These are phyloP conservation scores for Camellia granthamiana DNA, from an alignment of 148 eudicot genomes.

Conservation along the genomic window DNA sequence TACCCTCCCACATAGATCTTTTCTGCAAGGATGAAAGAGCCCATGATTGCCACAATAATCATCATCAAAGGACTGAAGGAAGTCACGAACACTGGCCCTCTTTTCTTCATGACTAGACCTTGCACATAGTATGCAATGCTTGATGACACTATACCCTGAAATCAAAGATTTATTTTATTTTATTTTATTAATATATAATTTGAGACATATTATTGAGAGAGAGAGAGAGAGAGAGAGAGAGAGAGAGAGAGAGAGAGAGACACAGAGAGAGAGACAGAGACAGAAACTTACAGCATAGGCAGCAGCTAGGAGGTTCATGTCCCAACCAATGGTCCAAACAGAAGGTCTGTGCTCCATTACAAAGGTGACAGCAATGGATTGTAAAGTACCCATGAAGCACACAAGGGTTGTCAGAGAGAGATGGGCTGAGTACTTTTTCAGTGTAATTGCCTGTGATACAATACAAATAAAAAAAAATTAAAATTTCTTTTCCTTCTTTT, in stretches of 20 bases:
- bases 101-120: slow-evolving; percentile 87
- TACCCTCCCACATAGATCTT: slow-evolving; percentile 87
- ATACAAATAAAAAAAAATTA: not conserved
- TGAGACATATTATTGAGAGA: not conserved
- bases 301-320: slow-evolving; percentile 91
- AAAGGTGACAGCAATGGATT: slow-evolving; percentile 74
- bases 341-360: slow-evolving; percentile 71
- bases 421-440: slow-evolving; percentile 65
- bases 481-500: not conserved
- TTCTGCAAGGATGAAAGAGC: slow-evolving; percentile 89
- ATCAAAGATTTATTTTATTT: not conserved
- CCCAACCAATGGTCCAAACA: slow-evolving; percentile 81
- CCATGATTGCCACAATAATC: slow-evolving; percentile 97
- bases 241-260: too few species aligned
- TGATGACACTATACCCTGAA: slow-evolving; percentile 60
- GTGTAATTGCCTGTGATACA: slow-evolving; percentile 48
- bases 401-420: slow-evolving; percentile 70
- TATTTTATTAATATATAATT: not conserved
- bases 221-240: too few species aligned
- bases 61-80: slow-evolving; percentile 98
- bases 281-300: slow-evolving; percentile 76
- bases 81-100: slow-evolving; percentile 92
- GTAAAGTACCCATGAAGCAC: slow-evolving; percentile 87
- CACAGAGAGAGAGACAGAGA: slow-evolving; percentile 4
- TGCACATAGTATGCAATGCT: slow-evolving; percentile 90